phyloP scores from a whole-genome alignment of 306 rosid genomes.

The Glycine latifolia region DNA sequence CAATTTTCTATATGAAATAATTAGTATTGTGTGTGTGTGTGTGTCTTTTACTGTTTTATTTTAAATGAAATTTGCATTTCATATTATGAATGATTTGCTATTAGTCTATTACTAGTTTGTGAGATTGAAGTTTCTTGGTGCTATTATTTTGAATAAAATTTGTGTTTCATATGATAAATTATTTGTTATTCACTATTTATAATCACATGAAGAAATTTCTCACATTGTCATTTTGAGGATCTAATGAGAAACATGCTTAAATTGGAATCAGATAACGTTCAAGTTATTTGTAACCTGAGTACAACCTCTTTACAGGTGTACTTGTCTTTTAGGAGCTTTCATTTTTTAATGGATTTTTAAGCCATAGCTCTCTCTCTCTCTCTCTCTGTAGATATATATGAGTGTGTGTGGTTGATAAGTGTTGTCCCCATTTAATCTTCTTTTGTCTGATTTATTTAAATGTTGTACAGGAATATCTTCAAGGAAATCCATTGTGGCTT shows the following conservation, averaged over 20 bases:
- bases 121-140: no score
- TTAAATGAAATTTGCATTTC: background rate
- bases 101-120: no score
- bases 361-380: background rate
- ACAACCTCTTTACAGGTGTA: background rate
- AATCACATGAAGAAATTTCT: conserved; percentile 15
- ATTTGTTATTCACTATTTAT: background rate
- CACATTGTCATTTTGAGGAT: conserved; percentile 33
- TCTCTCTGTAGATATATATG: background rate
- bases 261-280: conserved; percentile 8
- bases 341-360: background rate
- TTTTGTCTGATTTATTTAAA: conserved; percentile 30
- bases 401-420: background rate
- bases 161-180: background rate
- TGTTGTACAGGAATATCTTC: conserved; percentile 82
- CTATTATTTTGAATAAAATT: background rate
- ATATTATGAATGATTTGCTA: conserved; percentile 5
- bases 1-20: background rate
- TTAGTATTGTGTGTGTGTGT: background rate
- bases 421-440: conserved; percentile 22
- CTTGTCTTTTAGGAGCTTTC: background rate
- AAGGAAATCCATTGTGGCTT: conserved; percentile 94
- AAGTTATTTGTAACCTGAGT: background rate
- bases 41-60: background rate
- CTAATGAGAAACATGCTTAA: conserved; percentile 3